These are phyloP conservation scores for Tolypocladium ophioglossoides DNA, from an alignment of 2,329 filamentous ascomycete species.

Conservation along the genomic window DNA sequence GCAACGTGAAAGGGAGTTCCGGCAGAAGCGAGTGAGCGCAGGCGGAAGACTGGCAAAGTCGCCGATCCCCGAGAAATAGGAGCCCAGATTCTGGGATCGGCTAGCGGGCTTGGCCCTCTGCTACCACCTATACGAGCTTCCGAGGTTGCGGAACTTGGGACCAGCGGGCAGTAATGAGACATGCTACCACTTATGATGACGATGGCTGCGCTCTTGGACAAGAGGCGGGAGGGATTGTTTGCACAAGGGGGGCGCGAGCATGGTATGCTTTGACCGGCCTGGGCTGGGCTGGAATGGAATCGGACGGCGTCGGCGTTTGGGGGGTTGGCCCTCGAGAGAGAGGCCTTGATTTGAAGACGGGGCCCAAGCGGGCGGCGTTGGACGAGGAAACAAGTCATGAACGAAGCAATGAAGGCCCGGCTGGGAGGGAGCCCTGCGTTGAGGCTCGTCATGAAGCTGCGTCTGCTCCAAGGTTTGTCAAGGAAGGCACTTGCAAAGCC, in stretches of 20 bases:
- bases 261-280: background rate
- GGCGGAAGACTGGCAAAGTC: constrained; percentile 61
- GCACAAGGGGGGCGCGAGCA: background rate
- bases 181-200: constrained; percentile 6
- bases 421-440: background rate
- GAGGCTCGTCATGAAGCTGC: background rate
- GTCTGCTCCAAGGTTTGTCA: background rate
- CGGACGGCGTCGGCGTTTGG: background rate
- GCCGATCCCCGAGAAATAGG: constrained; percentile 52
- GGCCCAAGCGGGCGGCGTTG: background rate
- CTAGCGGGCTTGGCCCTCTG: constrained; percentile 26
- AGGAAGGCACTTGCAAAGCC: background rate
- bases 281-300: background rate
- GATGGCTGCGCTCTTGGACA: constrained; percentile 1
- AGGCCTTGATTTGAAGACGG: background rate
- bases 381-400: background rate
- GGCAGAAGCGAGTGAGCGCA: constrained; percentile 70
- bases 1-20: constrained; percentile 54
- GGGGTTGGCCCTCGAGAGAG: background rate
- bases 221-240: constrained; percentile 1
- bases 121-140: constrained; percentile 21
- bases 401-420: background rate
- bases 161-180: constrained; percentile 3
- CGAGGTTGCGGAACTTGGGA: constrained; percentile 13
- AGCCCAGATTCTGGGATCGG: constrained; percentile 28